Percentiles rank a stretch among this genome's conserved stretches.
Evolutionary conservation across 371 early-diverging fungal species (phyloP).

Genomic region (Funneliformis caledonium): DNA sequence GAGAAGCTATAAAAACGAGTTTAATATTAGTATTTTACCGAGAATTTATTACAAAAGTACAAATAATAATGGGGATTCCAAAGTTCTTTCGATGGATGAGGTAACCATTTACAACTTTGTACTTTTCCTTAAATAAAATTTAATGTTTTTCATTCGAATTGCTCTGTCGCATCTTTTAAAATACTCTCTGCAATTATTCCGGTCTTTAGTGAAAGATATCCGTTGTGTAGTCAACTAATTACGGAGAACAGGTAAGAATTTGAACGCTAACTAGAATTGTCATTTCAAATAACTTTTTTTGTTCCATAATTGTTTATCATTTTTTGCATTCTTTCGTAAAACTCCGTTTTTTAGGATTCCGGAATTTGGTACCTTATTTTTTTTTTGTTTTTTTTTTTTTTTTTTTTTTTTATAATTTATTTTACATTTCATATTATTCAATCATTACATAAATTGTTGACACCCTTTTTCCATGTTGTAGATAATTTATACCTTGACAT

Average conservation of each 20-base stretch:
- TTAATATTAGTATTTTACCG: not conserved
- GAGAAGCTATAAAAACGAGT: not conserved
- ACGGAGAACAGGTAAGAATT: constrained; percentile 60
- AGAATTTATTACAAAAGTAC: constrained; percentile 2
- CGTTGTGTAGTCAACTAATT: constrained; percentile 88
- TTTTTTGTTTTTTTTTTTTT: not conserved
- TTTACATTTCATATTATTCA: not conserved
- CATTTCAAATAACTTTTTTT: not conserved
- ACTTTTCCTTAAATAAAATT: no score
- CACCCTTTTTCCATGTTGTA: constrained; percentile 34
- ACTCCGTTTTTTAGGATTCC: constrained; percentile 67
- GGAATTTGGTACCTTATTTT: constrained; percentile 77
- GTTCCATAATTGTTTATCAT: not conserved
- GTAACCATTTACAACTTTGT: constrained; percentile 41
- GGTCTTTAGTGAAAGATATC: constrained; percentile 87
- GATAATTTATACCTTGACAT: constrained; percentile 98
- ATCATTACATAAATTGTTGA: not conserved
- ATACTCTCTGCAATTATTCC: not conserved
- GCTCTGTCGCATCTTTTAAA: not conserved
- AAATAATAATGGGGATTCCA: constrained; percentile 77
- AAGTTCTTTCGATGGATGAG: constrained; percentile 94
- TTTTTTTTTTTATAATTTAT: not conserved
- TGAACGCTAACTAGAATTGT: not conserved
- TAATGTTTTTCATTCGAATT: not conserved
- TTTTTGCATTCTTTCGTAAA: not conserved